Evolutionary conservation across 2,329 filamentous ascomycete species (phyloP), one percentile per base, ranked within the genome.

Genomic region (Paraphaeosphaeria minitans): DNA sequence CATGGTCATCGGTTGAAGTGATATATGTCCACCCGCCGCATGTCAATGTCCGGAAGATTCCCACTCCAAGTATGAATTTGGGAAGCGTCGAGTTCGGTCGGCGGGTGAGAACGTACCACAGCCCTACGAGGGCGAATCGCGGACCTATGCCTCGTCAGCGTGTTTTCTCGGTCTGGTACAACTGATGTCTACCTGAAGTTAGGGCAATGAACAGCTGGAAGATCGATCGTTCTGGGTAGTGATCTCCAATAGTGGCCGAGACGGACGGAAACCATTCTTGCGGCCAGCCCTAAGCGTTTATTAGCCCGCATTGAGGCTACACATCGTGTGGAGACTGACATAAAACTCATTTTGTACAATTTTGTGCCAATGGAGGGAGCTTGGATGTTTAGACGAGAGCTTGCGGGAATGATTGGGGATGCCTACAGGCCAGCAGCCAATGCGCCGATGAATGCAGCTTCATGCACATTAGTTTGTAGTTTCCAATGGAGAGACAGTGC

Each of bases 11-110:
- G 45, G 95, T 99, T 62, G 95, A 98, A 27, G 95, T 99, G 61
- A 99, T 88, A 78, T 98, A 99, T 54, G 95, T 97, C 94, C 95
- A 99, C 59, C 95, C 95, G 68, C 94, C 95, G 73, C 95, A 99
- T 4, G 93, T 97, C 58, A 98, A 80, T 10, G 94, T 97, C 69
- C 95, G 88, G 72, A 98, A 89, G 53, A 97, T 66, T 56, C 95
- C 95, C 68, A 91, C 88, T 42, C 85, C 84, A 47, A 89, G 89
- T 61, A 98, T 84, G 62, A 95, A 88, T 74, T 92, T 93, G 19
- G 96, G 92, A 16, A 97, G 85, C 29, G 83, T 85, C 56, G 87
- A 86, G 72, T 90, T 89, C 3, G 91, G 88, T 67, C 87, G 87
- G 61, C 90, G 87, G 35, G 93, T 96, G 56, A 99, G 82, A 65